Percentiles rank a stretch among this genome's conserved stretches.
These are phyloP conservation scores for Talaromyces amestolkiae DNA, from an alignment of 2,329 filamentous ascomycete genomes.

Conservation along the genomic window DNA sequence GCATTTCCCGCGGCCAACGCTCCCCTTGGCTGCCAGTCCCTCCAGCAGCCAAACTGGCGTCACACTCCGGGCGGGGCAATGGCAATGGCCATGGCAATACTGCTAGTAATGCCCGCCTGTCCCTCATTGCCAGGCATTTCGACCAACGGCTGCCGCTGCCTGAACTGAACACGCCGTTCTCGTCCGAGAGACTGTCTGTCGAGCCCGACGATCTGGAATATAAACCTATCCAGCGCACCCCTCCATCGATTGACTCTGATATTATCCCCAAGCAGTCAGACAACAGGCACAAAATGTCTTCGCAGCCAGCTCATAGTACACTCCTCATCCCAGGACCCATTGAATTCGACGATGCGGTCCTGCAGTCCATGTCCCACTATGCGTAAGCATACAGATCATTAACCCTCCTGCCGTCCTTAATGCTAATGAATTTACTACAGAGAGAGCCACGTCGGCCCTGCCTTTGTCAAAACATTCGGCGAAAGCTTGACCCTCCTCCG, in stretches of 20 bases:
- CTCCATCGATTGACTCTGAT: constrained; percentile 23
- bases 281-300: constrained; percentile 50
- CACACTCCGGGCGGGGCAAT: constrained; percentile 25
- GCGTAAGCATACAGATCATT: constrained; percentile 31
- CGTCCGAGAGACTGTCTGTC: constrained; percentile 55
- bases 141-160: constrained; percentile 54
- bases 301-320: constrained; percentile 62
- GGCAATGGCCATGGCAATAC: constrained; percentile 2
- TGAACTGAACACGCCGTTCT: constrained; percentile 63
- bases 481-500: constrained; percentile 84
- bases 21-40: constrained; percentile 17
- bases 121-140: constrained; percentile 62
- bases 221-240: constrained; percentile 40
- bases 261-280: constrained; percentile 23
- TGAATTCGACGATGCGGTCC: constrained; percentile 96
- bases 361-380: constrained; percentile 94
- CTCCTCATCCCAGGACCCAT: constrained; percentile 96
- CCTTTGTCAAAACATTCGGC: constrained; percentile 86
- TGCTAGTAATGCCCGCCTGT: constrained; percentile 44
- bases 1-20: constrained; percentile 18
- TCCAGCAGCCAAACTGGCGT: constrained; percentile 20
- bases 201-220: constrained; percentile 56
- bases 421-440: constrained; percentile 46
- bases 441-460: constrained; percentile 88
- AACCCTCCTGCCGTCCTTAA: not conserved